Base-by-base conservation (phyloP, 257 asterid species). In the Petunia axillaris region DNA sequence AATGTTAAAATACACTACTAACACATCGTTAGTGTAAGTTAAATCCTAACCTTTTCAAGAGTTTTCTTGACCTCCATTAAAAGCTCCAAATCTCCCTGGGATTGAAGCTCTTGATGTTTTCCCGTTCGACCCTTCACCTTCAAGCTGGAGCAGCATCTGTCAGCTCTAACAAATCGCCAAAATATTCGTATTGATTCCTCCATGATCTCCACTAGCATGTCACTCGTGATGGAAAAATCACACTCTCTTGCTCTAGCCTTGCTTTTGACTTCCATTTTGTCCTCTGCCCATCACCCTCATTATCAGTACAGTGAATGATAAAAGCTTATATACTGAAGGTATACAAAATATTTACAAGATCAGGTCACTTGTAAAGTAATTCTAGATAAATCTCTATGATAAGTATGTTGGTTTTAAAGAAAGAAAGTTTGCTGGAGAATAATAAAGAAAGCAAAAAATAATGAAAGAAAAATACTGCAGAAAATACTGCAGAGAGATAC, bases 161-260 rank as follows among this genome's bases (percentile, higher is more conserved):
- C 99, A 4, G 93, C 93, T 40, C 90, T 90, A 70, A 96, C 89
- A 57, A 96, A 96, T 79, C 87, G 83, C 99, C 98, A 96, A 50
- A 94, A 93, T 50, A 93, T 90, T 74, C 99, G 82, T 81, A 96
- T 94, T 0, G 98, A 91, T 86, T 96, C 99, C 84, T 96, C 99
- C 40, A 94, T 79, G 25, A 87, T 93, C 85, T 94, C 98, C 65
- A 91, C 98, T 43, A 96, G 86, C 90, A 87, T 80, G 35, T 90
- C 98, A 52, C 92, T 91, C 52, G 98, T 89, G 16, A 94, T 85
- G 38, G 63, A 86, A 77, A 89, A 87, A 55, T 94, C 97, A 5
- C 79, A 87, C 39, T 83, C 92, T 9, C 76, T 77, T 13, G 65
- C 80, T 84, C 82, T 86, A 3, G 77, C 88, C 83, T 85, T 92